A percentile compares a stretch with the other conserved stretches of the same genome.
These are phyloP conservation scores for Oryza australiensis DNA, from an alignment of 176 grass and related monocot species.

Conservation along the genomic window DNA sequence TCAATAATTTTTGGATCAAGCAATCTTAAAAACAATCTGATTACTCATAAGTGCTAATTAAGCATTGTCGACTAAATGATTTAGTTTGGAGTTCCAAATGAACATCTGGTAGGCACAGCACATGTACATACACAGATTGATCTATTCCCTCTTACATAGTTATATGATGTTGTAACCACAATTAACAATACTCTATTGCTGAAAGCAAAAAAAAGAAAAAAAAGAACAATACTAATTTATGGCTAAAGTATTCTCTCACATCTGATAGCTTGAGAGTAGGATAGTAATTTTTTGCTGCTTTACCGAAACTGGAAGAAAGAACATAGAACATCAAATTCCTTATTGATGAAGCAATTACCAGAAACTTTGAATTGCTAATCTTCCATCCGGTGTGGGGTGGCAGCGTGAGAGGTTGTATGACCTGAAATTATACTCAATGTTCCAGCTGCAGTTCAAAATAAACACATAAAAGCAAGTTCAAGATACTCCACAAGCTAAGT, in stretches of 20 bases:
- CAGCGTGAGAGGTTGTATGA: too few relatives aligned
- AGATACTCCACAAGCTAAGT: too few relatives aligned
- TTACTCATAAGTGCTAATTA: neutral
- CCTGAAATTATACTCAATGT: neutral
- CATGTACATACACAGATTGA: neutral
- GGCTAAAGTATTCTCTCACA: too few relatives aligned
- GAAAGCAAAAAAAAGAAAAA: too few relatives aligned
- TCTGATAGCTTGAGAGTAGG: neutral
- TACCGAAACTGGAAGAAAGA: neutral
- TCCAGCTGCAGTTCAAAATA: conserved; percentile 14
- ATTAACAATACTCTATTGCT: neutral
- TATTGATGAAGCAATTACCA: too few relatives aligned
- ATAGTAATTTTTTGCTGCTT: neutral
- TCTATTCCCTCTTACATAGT: neutral
- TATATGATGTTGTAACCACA: neutral
- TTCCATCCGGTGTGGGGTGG: too few relatives aligned
- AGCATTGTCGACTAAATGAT: neutral
- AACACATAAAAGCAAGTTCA: conserved; percentile 19
- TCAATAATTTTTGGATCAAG: neutral
- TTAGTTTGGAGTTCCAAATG: neutral
- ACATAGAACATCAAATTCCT: too few relatives aligned
- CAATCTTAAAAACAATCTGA: conserved; percentile 21
- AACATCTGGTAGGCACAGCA: neutral
- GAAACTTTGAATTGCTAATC: too few relatives aligned
- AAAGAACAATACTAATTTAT: neutral